These are phyloP conservation scores for Obelidium mucronatum DNA, from an alignment of 192 early-diverging fungal genomes.

Conservation along the genomic window DNA sequence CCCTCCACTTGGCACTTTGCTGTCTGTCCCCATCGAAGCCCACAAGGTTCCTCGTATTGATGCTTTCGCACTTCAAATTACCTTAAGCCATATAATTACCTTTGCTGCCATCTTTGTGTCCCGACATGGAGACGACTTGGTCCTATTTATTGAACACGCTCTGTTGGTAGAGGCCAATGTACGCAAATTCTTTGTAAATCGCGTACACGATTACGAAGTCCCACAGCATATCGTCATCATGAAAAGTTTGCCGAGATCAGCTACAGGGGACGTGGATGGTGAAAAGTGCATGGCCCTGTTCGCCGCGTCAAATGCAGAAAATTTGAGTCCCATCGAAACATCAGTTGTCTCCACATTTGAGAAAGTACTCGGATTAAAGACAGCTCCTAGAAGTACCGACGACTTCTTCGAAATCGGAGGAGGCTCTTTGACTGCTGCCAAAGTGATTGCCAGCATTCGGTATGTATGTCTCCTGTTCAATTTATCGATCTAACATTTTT, in stretches of 20 bases:
- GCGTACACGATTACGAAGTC: conserved; percentile 19
- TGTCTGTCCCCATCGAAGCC: conserved; percentile 33
- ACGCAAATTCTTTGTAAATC: too few species aligned
- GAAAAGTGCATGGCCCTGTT: neutral
- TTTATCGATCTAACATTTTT: neutral
- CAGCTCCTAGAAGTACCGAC: conserved; percentile 1
- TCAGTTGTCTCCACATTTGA: conserved; percentile 36
- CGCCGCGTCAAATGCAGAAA: neutral
- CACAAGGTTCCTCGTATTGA: too few species aligned
- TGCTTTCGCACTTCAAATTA: too few species aligned
- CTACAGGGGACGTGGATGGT: conserved; percentile 1
- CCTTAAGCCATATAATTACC: too few species aligned
- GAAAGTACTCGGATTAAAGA: conserved; percentile 42
- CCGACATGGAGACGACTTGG: neutral
- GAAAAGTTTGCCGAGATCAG: neutral
- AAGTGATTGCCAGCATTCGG: conserved; percentile 18
- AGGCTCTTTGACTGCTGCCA: conserved; percentile 43
- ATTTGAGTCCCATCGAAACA: neutral
- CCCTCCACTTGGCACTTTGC: conserved; percentile 39
- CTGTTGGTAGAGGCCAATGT: too few species aligned
- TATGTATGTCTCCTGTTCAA: neutral
- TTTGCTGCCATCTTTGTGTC: too few species aligned
- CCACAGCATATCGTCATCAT: neutral
- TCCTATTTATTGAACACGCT: too few species aligned
- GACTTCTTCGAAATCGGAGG: conserved; percentile 58